These are phyloP conservation scores for Starmerella ratchasimensis DNA, from an alignment of 805 yeast genomes.

Conservation along the genomic window DNA sequence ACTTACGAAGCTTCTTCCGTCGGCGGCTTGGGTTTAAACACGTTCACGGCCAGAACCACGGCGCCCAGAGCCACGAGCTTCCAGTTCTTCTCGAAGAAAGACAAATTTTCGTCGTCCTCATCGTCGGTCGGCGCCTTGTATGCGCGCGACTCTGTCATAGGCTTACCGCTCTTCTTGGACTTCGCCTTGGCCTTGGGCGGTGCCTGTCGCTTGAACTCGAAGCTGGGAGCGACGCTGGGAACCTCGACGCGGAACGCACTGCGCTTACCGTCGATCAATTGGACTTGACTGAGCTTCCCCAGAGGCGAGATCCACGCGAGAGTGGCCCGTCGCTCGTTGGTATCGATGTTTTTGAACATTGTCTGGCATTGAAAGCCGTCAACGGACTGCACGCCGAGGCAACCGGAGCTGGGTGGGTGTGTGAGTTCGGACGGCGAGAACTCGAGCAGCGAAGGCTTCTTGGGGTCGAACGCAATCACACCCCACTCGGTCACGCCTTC, in stretches of 20 bases:
- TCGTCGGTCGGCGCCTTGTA: slow-evolving; percentile 25
- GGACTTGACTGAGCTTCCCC: slow-evolving; percentile 8
- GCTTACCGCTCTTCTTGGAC: background rate
- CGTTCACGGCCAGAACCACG: slow-evolving; percentile 4
- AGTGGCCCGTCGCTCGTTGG: slow-evolving; percentile 1
- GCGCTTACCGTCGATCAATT: slow-evolving; percentile 18
- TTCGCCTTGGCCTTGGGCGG: background rate
- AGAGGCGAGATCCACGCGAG: slow-evolving; percentile 1
- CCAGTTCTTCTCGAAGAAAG: slow-evolving; percentile 17
- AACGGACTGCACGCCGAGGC: slow-evolving; percentile 8
- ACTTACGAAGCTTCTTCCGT: too few relatives aligned
- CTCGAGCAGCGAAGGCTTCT: background rate
- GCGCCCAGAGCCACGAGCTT: slow-evolving; percentile 9
- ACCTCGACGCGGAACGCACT: slow-evolving; percentile 1
- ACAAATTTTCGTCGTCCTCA: slow-evolving; percentile 7
- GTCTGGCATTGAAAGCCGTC: slow-evolving; percentile 12
- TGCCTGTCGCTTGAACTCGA: slow-evolving; percentile 1
- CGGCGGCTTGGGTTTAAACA: background rate
- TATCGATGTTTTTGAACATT: background rate
- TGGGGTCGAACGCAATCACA: background rate
- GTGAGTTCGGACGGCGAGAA: background rate
- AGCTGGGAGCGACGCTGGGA: slow-evolving; percentile 6
- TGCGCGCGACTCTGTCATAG: background rate
- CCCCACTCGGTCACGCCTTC: slow-evolving; percentile 1
- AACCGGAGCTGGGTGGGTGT: slow-evolving; percentile 6